Evolutionary conservation across 2,329 filamentous ascomycete species (phyloP).

Genomic region (Fusarium mundagurra): DNA sequence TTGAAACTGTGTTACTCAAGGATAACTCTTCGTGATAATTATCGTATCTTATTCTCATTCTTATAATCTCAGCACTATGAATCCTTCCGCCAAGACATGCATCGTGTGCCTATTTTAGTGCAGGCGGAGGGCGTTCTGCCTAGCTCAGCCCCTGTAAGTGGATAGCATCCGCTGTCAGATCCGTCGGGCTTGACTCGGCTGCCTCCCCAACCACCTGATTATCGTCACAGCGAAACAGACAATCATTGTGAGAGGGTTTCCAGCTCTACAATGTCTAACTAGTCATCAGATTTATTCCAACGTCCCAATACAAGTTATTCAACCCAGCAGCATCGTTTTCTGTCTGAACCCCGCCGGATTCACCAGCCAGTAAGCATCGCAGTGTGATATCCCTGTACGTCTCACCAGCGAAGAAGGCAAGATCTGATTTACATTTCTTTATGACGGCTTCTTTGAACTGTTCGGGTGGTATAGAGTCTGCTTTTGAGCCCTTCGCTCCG

Average conservation of each 20-base stretch:
- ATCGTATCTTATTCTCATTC: neutral
- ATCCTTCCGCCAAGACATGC: neutral
- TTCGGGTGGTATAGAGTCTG: accelerated
- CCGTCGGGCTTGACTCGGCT: neutral
- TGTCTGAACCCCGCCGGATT: neutral
- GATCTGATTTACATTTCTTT: neutral
- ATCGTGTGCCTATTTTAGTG: neutral
- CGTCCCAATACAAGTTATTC: conserved; percentile 9
- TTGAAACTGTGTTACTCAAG: accelerated
- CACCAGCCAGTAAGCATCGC: neutral
- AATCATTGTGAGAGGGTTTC: accelerated
- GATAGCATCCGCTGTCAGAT: neutral
- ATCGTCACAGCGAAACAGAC: accelerated
- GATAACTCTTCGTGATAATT: accelerated
- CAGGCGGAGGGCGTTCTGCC: neutral
- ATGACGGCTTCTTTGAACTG: neutral
- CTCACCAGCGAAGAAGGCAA: neutral
- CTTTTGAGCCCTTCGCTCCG: accelerated
- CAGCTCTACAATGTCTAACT: accelerated
- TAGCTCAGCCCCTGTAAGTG: conserved; percentile 4
- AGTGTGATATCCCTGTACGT: conserved; percentile 1
- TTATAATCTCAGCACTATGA: neutral
- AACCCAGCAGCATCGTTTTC: neutral
- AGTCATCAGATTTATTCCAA: neutral
- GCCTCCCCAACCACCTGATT: neutral